These are phyloP conservation scores for Talaromyces sp. DNA, from an alignment of 2,329 filamentous ascomycete genomes.

Conservation along the genomic window DNA sequence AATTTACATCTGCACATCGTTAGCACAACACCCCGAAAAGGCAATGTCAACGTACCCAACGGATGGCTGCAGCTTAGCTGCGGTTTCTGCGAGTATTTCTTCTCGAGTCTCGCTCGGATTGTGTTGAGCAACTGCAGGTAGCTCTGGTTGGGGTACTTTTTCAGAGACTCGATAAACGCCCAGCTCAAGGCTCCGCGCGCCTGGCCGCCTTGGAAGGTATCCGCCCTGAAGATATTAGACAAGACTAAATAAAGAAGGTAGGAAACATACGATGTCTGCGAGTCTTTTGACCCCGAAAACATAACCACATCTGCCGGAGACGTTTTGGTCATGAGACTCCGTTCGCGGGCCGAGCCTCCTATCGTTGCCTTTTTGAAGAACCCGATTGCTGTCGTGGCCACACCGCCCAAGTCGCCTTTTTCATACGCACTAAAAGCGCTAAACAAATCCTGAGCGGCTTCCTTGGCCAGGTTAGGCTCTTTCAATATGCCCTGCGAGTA, in stretches of 20 bases:
- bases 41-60: conserved; percentile 58
- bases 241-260: background rate
- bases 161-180: conserved; percentile 86
- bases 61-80: conserved; percentile 96
- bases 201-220: conserved; percentile 81
- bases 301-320: conserved; percentile 93
- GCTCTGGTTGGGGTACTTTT: conserved; percentile 87
- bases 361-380: conserved; percentile 83
- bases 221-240: conserved; percentile 56
- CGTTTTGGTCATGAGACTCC: conserved; percentile 81
- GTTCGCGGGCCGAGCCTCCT: conserved; percentile 72
- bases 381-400: conserved; percentile 72
- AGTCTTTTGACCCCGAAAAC: conserved; percentile 95
- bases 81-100: conserved; percentile 90
- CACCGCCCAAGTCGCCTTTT: conserved; percentile 73
- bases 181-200: conserved; percentile 96
- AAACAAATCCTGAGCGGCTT: conserved; percentile 59
- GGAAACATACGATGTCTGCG: conserved; percentile 59
- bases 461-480: conserved; percentile 62
- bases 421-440: conserved; percentile 70
- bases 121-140: conserved; percentile 92
- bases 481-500: conserved; percentile 52
- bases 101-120: conserved; percentile 80
- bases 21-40: conserved; percentile 7
- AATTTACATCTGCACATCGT: conserved; percentile 51